These are phyloP conservation scores for Globisporangium okanoganense DNA, from an alignment of 352 stramenopile genomes.

Conservation along the genomic window DNA sequence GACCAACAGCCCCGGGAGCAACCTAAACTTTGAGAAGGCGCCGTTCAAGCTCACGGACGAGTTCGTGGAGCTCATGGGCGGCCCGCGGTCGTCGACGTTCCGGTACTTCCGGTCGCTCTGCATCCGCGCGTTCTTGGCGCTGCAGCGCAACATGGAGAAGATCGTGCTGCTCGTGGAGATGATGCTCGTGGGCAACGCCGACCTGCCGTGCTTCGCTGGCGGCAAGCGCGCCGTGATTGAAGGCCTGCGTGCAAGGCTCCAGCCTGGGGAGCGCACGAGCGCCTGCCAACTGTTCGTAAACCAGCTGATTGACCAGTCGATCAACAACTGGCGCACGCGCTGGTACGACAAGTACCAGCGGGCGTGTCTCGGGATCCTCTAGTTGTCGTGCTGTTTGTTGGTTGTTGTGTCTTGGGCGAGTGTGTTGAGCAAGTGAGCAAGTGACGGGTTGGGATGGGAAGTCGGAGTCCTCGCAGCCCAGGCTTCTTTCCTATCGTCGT, in stretches of 20 bases:
- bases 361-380: conserved; percentile 84
- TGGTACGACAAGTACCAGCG: conserved; percentile 92
- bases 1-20: conserved; percentile 92
- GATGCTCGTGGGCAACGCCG: conserved; percentile 88
- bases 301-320: conserved; percentile 82
- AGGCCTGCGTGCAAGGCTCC: conserved; percentile 68
- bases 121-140: conserved; percentile 92
- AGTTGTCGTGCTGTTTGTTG: conserved; percentile 11
- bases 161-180: conserved; percentile 96
- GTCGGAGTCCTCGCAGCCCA: background rate
- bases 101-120: conserved; percentile 95
- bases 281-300: conserved; percentile 82
- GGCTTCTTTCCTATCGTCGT: background rate
- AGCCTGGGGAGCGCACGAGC: conserved; percentile 75
- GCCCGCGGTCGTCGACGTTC: conserved; percentile 90
- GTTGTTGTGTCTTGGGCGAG: background rate
- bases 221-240: conserved; percentile 75
- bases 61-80: conserved; percentile 95
- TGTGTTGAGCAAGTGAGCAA: background rate
- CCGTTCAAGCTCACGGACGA: conserved; percentile 97
- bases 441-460: background rate
- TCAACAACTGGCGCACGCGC: conserved; percentile 88
- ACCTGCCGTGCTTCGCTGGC: conserved; percentile 85
- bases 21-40: conserved; percentile 95
- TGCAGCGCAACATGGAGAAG: conserved; percentile 93